Percentiles rank a stretch among this genome's conserved stretches.
Conservation (phyloP, 768 basidiomycete genomes). For the Rhizopogon rudus region DNA sequence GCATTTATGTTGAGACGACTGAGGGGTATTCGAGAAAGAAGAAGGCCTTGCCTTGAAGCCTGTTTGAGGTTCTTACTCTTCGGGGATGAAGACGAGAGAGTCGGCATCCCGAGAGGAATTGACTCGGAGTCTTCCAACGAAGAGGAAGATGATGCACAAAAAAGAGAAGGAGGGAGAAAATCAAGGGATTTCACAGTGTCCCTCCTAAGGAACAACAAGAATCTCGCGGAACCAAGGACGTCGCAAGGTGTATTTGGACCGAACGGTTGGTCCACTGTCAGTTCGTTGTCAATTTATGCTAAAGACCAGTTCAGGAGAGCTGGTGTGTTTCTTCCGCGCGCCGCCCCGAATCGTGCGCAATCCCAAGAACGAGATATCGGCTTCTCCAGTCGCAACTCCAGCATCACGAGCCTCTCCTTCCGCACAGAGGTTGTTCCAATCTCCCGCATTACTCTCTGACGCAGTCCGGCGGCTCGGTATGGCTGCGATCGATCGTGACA, state of each 20-base stretch:
- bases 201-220: conserved; percentile 62
- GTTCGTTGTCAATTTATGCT: background rate
- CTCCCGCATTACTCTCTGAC: conserved; percentile 68
- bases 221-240: conserved; percentile 77
- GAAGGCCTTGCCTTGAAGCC: conserved; percentile 80
- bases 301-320: conserved; percentile 52
- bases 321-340: conserved; percentile 82
- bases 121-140: conserved; percentile 67
- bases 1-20: conserved; percentile 77
- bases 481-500: conserved; percentile 51
- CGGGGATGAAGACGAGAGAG: conserved; percentile 51
- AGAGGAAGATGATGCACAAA: conserved; percentile 37
- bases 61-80: conserved; percentile 82
- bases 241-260: conserved; percentile 89
- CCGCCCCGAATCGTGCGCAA: conserved; percentile 70
- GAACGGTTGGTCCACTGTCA: conserved; percentile 50
- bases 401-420: conserved; percentile 16
- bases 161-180: conserved; percentile 29
- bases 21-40: conserved; percentile 60
- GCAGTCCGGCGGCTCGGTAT: conserved; percentile 62
- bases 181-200: conserved; percentile 48
- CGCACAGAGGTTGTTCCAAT: conserved; percentile 41
- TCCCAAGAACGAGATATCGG: conserved; percentile 40
- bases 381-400: conserved; percentile 35
- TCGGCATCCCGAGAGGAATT: conserved; percentile 30